Base-by-base conservation (phyloP, 306 rosid genomes). In the Sechiopsis laciniata region DNA sequence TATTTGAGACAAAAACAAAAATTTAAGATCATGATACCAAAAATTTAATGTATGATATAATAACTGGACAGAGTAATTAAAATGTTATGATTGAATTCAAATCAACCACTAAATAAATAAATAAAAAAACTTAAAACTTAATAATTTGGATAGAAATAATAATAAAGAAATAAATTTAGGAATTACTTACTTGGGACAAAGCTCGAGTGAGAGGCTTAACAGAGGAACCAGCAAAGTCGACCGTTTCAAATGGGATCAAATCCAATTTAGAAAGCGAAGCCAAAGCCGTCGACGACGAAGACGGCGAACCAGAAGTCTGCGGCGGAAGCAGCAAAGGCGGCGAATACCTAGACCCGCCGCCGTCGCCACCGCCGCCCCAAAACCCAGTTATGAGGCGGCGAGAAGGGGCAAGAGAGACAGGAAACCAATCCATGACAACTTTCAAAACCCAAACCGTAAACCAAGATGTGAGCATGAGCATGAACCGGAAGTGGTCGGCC, bases 181-280 rank as follows among this genome's bases (percentile, higher is more conserved):
- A 37, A 37, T 5, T 37, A 37, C 45, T 37, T 59, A 83, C 86
- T 24, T 83, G 86, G 17, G 81, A 74, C 13, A 83, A 83, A 20
- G 86, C 79, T 22, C 86, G 68, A 6, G 78, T 78, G 55, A 83
- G 86, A 71, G 81, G 83, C 61, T 71, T 52, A 46, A 79, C 60
- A 2, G 83, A 78, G 19, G 77, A 35, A 24, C 59, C 83, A 72
- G 45, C 79, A 40, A 67, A 57, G 0, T 74, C 83, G 29, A 60
- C 20, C 0, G 75, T 74, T n/a, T 79, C 79, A 7, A 76, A 52
- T 20, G 81, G 70, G 61, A 79, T 56, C 68, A 79, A 67, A 59
- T 83, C 79, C 78, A 83, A 14, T 11, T 72, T 72, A n/a, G 75
- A 65, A 50, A 79, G 50, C 40, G 75, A 56, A 52, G 75, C 65